A percentile compares a stretch with the other conserved stretches of the same genome.
Evolutionary conservation across 2,329 filamentous ascomycete genomes (phyloP).

Genomic region (Juglanconis oblonga): DNA sequence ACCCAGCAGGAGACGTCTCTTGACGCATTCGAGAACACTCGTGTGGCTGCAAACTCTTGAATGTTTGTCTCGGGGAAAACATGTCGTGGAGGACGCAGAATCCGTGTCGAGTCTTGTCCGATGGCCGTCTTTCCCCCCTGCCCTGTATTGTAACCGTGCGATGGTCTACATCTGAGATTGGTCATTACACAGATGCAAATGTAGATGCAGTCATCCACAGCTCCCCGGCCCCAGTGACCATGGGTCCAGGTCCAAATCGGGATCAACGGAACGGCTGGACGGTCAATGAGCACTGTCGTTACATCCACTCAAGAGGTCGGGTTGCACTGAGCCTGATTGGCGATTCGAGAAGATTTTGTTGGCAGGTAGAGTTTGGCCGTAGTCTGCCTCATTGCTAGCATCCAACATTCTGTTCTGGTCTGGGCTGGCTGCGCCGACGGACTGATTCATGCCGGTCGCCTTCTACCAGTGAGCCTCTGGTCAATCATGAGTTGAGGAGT

Average conservation of each 20-base stretch:
- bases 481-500: not conserved
- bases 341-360: slow-evolving; percentile 6
- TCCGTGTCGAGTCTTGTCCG: slow-evolving; percentile 6
- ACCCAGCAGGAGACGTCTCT: not conserved
- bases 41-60: slow-evolving; percentile 17
- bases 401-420: not conserved
- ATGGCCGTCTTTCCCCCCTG: slow-evolving; percentile 7
- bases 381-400: not conserved
- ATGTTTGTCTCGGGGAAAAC: slow-evolving; percentile 13
- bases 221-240: slow-evolving; percentile 7
- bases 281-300: slow-evolving; percentile 11
- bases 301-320: slow-evolving; percentile 6
- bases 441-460: slow-evolving; percentile 4
- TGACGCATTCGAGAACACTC: not conserved
- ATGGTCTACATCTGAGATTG: slow-evolving; percentile 6
- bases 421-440: not conserved
- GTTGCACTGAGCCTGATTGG: not conserved
- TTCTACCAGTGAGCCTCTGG: not conserved
- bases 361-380: not conserved
- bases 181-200: not conserved
- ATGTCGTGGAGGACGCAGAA: slow-evolving; percentile 4
- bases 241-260: slow-evolving; percentile 7
- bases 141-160: not conserved
- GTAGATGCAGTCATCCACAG: slow-evolving; percentile 13
- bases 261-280: not conserved